A percentile compares a stretch with the other conserved stretches of the same genome.
These are phyloP conservation scores for Cytospora piceicola DNA, from an alignment of 2,329 filamentous ascomycete genomes.

Conservation along the genomic window DNA sequence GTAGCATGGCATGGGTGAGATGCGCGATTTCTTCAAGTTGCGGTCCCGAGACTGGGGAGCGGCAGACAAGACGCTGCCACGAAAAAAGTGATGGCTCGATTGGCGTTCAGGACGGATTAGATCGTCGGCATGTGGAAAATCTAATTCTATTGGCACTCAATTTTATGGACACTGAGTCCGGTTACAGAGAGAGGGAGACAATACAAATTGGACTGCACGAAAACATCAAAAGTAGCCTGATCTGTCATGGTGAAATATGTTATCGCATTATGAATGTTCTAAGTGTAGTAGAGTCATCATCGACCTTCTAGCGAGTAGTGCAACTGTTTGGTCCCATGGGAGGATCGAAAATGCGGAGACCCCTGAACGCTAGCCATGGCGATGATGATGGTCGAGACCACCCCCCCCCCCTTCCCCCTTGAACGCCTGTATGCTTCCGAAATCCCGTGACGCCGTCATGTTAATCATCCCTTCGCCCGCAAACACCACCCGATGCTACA, in stretches of 20 bases:
- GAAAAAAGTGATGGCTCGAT: constrained; percentile 27
- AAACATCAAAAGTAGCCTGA: neutral
- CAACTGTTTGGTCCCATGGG: constrained; percentile 17
- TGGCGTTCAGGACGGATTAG: constrained; percentile 29
- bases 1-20: neutral
- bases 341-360: constrained; percentile 18
- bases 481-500: constrained; percentile 34
- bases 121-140: constrained; percentile 27
- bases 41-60: constrained; percentile 6
- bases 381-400: constrained; percentile 24
- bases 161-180: constrained; percentile 1
- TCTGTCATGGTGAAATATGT: constrained; percentile 12
- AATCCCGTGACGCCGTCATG: constrained; percentile 30
- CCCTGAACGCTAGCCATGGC: constrained; percentile 27
- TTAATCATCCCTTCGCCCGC: constrained; percentile 32
- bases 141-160: constrained; percentile 27
- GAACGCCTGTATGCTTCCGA: constrained; percentile 45
- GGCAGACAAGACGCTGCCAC: constrained; percentile 21
- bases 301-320: constrained; percentile 29
- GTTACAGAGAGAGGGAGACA: neutral
- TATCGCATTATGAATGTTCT: constrained; percentile 30
- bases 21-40: neutral
- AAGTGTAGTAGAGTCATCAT: constrained; percentile 30
- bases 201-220: neutral
- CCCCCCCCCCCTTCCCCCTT: constrained; percentile 9